Evolutionary conservation across 2,329 filamentous ascomycete genomes (phyloP).

Genomic region (Trichoderma pleuroti): DNA sequence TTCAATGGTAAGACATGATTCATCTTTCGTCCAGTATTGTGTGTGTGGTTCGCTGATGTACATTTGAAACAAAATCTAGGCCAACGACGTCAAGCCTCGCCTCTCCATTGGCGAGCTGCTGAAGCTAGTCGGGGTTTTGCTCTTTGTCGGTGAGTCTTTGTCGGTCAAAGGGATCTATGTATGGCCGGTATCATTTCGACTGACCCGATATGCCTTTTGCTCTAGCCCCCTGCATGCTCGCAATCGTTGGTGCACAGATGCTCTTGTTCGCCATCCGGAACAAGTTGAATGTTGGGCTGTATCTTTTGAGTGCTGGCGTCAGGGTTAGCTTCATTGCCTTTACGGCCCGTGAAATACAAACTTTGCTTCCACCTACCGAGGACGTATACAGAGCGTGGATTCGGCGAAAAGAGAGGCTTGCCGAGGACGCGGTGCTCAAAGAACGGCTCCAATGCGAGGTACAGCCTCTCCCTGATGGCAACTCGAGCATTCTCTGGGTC

Average conservation of each 20-base stretch:
- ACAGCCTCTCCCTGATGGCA: slow-evolving; percentile 21
- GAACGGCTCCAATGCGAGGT: slow-evolving; percentile 22
- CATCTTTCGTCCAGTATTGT: neutral
- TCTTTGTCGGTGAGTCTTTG: slow-evolving; percentile 20
- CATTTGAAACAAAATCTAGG: neutral
- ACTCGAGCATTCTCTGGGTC: slow-evolving; percentile 29
- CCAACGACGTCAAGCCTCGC: slow-evolving; percentile 20
- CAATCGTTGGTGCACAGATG: slow-evolving; percentile 16
- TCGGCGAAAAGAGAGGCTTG: slow-evolving; percentile 20
- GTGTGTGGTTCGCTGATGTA: neutral
- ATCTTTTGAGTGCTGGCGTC: slow-evolving; percentile 21
- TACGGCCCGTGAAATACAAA: slow-evolving; percentile 26
- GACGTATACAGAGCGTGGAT: slow-evolving; percentile 27
- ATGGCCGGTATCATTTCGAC: neutral
- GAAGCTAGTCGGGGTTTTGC: slow-evolving; percentile 17
- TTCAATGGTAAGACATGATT: neutral
- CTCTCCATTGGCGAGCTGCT: slow-evolving; percentile 24
- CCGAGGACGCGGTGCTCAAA: slow-evolving; percentile 16
- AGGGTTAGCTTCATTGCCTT: slow-evolving; percentile 23
- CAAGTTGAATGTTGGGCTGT: slow-evolving; percentile 20
- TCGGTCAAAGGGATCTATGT: neutral
- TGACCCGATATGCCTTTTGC: neutral
- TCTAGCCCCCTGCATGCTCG: slow-evolving; percentile 21
- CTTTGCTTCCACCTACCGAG: slow-evolving; percentile 21
- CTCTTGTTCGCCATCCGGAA: slow-evolving; percentile 22